Evolutionary conservation across 805 yeast species (phyloP), one percentile per base, ranked within the genome.

Genomic region (Wickerhamiella nectarea): DNA sequence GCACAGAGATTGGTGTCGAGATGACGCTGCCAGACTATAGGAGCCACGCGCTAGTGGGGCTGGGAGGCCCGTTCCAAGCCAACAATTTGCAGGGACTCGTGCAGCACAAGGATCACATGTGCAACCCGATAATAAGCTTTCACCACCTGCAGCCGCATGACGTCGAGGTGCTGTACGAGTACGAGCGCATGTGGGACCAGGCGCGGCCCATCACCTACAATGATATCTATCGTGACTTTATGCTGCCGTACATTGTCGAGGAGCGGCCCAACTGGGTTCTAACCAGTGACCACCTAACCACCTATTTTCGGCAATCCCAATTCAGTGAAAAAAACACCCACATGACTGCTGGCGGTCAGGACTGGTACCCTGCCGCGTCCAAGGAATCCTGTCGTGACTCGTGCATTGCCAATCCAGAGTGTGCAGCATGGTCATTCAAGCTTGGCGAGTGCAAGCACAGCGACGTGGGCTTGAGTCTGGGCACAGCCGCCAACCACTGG

Each of bases 201-300:
- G 48, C 40, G 29, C 37, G 31, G 14, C 49, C 44, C 19, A 53
- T 58, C 19, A 36, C 49, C 9, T 55, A 60, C 38, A 38, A 43
- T 14, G 61, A 60, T 44, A 54, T 59, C 17, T 62, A 61, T 50
- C 49, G 43, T n/a, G 57, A 57, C 45, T 60, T 59, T 38, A 44
- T 52, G 26, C 41, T 56, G 46, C 65, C 63, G 5, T 52, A 56
- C 28, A 40, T 60, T 15, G 44, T 43, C 3, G 40, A 29, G 9
- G 56, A 49, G 28, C 46, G 52, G 11, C 43, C 36, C n/a, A 48
- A 47, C 25, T 61, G 64, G 64, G 54, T 28, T 4, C 15, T 28
- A 8, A 28, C 31, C 15, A 12, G 15, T n/a, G 31, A 28, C 31
- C 31, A 48, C 35, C 25, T 34, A 8, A 12, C 15, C 15, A 28